Evolutionary conservation across 2,329 filamentous ascomycete genomes (phyloP), one percentile per base, ranked within the genome.

Genomic region (Colletotrichum euphorbiae): DNA sequence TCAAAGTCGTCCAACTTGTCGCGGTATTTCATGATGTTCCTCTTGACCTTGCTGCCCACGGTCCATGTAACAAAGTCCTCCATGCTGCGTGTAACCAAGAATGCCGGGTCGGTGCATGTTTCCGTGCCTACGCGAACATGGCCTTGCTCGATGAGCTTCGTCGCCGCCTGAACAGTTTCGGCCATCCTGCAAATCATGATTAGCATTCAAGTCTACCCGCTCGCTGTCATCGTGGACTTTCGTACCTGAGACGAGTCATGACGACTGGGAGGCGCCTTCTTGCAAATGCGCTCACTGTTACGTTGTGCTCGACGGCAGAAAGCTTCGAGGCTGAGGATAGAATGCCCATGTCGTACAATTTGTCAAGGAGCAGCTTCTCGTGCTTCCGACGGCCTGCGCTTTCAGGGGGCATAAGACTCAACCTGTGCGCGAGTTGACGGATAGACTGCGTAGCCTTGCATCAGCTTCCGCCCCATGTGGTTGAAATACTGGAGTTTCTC

Each of bases 21-120:
- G 74, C 93, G 89, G 78, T 98, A 98, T 81, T 93, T 93, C 88
- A 97, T 90, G 71, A 98, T 97, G 77, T 94, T 96, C 77, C 92
- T 88, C 91, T 97, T 97, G 79, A 98, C 94, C 91, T 98, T 98
- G 80, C 93, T 97, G 69, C 93, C 93, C 75, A 97, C 93, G 9
- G 95, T 91, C 95, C 95, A 98, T 0, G 95, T 98, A 17, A 98
- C 92, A 78, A 97, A 97, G 81, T 98, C 95, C 81, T 98, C 95
- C 87, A 97, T 93, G 69, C 89, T 92, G 72, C 94, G 86, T 42
- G 93, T 96, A 7, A 98, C 93, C 60, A 98, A 80, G 75, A 94
- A 98, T 0, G 94, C 94, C 31, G 94, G 90, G 77, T 98, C 95
- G 2, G 93, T 97, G 28, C 98, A 87, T 1, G 94, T 92, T 76